A percentile compares a stretch with the other conserved stretches of the same genome.
Evolutionary conservation across 345 rosid species (phyloP).

Genomic region (Erodium maritimum): DNA sequence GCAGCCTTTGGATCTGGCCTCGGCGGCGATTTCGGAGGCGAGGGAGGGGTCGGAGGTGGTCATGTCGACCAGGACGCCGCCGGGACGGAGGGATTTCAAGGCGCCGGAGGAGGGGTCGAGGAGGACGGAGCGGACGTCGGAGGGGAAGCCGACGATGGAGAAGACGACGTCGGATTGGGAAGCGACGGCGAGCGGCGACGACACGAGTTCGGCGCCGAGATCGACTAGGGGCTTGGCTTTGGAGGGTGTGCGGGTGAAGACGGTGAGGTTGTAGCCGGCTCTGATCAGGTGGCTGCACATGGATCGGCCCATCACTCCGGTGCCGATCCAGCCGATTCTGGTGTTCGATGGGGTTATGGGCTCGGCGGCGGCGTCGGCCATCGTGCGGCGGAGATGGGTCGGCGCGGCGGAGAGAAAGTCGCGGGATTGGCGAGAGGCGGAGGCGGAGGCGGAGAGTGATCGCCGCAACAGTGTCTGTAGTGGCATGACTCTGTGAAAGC

Average conservation of each 20-base stretch:
- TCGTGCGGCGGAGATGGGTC: conserved; percentile 30
- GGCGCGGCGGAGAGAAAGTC: conserved; percentile 1
- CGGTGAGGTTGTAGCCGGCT: conserved; percentile 69
- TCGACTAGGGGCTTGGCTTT: conserved; percentile 71
- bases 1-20: conserved; percentile 40
- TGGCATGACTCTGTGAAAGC: no score
- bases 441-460: no score
- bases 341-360: conserved; percentile 44
- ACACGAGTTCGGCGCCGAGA: conserved; percentile 57
- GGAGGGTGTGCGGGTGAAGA: conserved; percentile 77
- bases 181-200: conserved; percentile 57
- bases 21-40: conserved; percentile 27
- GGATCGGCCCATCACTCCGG: conserved; percentile 77
- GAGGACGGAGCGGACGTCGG: conserved; percentile 75
- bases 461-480: no score
- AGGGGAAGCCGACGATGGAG: conserved; percentile 88
- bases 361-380: conserved; percentile 43
- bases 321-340: conserved; percentile 86
- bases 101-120: conserved; percentile 66
- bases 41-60: conserved; percentile 93
- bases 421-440: conserved; percentile 4
- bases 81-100: conserved; percentile 53
- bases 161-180: conserved; percentile 71
- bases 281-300: conserved; percentile 70
- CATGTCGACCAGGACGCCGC: conserved; percentile 84